phyloP scores from a whole-genome alignment of 495 filamentous ascomycete species.

The Penicillium pancosmium region DNA sequence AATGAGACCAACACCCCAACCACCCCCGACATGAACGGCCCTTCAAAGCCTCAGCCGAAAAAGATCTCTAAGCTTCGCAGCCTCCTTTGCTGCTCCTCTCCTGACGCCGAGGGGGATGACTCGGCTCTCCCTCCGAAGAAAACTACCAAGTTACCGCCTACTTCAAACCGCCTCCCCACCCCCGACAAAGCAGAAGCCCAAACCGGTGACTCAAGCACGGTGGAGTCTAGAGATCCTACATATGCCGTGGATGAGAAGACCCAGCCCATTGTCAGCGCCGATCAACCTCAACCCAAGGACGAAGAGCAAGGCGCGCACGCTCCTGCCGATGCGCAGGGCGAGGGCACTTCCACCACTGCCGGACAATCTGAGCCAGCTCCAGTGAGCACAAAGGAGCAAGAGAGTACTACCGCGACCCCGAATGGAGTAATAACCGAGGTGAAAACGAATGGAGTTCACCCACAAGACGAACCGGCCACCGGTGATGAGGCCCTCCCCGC shows the following conservation, averaged over 20 bases:
- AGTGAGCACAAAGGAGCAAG: slow-evolving; percentile 10
- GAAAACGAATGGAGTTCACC: slow-evolving; percentile 13
- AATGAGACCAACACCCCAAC: slow-evolving; percentile 29
- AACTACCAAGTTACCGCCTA: slow-evolving; percentile 56
- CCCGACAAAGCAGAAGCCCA: slow-evolving; percentile 54
- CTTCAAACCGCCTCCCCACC: slow-evolving; percentile 56
- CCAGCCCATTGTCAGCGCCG: slow-evolving; percentile 37
- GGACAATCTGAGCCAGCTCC: slow-evolving; percentile 19
- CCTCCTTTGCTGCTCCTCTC: slow-evolving; percentile 79
- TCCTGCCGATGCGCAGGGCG: slow-evolving; percentile 26
- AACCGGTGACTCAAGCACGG: slow-evolving; percentile 55
- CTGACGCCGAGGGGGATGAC: slow-evolving; percentile 64
- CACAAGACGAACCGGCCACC: slow-evolving; percentile 13
- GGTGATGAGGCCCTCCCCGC: slow-evolving; percentile 15
- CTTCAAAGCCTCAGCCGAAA: slow-evolving; percentile 63
- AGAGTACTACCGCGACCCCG: slow-evolving; percentile 1
- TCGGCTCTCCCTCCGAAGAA: slow-evolving; percentile 66
- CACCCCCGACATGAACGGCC: slow-evolving; percentile 33
- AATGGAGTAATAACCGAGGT: slow-evolving; percentile 22
- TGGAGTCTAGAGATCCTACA: slow-evolving; percentile 56
- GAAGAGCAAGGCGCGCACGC: slow-evolving; percentile 29
- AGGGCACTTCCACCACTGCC: slow-evolving; percentile 26
- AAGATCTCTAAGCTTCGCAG: slow-evolving; percentile 60
- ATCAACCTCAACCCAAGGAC: slow-evolving; percentile 37
- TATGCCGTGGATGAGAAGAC: slow-evolving; percentile 55